Conservation (phyloP, 2,329 filamentous ascomycete species). For the Fusarium udum region DNA sequence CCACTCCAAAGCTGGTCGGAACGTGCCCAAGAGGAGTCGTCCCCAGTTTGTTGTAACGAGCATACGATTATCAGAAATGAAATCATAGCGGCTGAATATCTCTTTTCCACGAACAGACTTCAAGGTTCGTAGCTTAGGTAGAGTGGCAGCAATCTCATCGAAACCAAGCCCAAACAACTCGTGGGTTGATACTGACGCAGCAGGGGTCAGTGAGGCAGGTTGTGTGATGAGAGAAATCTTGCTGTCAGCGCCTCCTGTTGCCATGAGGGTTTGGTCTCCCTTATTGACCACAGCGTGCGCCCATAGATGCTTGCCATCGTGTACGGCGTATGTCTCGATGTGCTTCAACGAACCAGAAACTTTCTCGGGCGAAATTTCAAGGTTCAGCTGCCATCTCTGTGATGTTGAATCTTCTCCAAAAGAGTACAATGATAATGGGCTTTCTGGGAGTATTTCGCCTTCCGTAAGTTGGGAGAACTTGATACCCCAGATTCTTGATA, state of each 20-base stretch:
- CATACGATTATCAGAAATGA: constrained; percentile 62
- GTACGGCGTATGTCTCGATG: constrained; percentile 67
- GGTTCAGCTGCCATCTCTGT: constrained; percentile 72
- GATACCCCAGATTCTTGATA: constrained; percentile 89
- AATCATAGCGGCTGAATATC: constrained; percentile 70
- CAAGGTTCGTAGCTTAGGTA: constrained; percentile 11
- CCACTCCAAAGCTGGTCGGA: constrained; percentile 53
- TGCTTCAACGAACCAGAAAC: constrained; percentile 56
- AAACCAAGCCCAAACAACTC: constrained; percentile 44
- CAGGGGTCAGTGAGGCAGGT: neutral
- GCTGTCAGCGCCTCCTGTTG: constrained; percentile 88
- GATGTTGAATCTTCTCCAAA: constrained; percentile 86
- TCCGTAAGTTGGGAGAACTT: constrained; percentile 63
- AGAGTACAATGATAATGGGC: constrained; percentile 69
- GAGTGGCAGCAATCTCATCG: constrained; percentile 44
- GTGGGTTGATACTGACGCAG: neutral
- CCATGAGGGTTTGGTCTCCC: constrained; percentile 56
- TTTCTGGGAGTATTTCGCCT: constrained; percentile 20
- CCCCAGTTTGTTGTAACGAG: constrained; percentile 70
- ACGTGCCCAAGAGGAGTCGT: constrained; percentile 60
- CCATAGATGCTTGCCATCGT: constrained; percentile 93
- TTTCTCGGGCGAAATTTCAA: constrained; percentile 39
- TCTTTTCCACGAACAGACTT: constrained; percentile 49
- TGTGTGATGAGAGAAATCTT: constrained; percentile 62
- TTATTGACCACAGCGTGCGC: constrained; percentile 62